Evolutionary conservation across 139 green algal species (phyloP), one percentile per base, ranked within the genome.

Genomic region (Haematococcus sp.): DNA sequence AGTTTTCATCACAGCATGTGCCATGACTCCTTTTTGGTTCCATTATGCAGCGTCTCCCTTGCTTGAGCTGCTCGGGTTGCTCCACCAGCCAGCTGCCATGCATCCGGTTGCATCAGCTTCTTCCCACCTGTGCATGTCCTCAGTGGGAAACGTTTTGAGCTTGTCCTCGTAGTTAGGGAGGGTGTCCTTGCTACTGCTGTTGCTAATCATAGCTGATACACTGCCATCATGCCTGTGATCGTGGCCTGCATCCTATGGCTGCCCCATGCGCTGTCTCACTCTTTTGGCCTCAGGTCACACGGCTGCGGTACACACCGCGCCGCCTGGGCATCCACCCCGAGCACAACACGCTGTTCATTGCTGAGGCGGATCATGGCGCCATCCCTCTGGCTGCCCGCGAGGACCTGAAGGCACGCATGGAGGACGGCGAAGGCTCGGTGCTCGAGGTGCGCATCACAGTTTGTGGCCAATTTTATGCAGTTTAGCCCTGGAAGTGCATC

Each of bases 271-370:
- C 56, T 32, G 11, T 32, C 56, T 69, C 61, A 69, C 61, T n/a
- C 17, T 69, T 13, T 69, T 13, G 20, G n/a, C 1, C 17, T 2
- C 66, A 82, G 73, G 77, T 83, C 28, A 84, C 76, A 30, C 87
- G 86, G 35, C 85, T 99, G 83, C 87, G 91, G 34, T 99, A 99
- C 91, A 99, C 96, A 4, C 96, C 96, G 11, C 88, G 96, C 27
- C 84, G 88, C 30, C 87, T 98, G 66, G 74, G 92, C 3, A 83
- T 98, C 17, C 86, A 98, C 75, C 88, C 88, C 13, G 82, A 93
- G 28, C 60, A 81, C 72, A 86, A 88, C 73, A 84, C 84, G 25
- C 59, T 96, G 35, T 25, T 86, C 7, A 75, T 82, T 3, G 85
- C 87, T 1, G 94, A 98, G 86, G 78, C 83, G 16, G 94, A 98